Evolutionary conservation across 2,329 filamentous ascomycete genomes (phyloP).

Genomic region (Pseudocercospora vitis): DNA sequence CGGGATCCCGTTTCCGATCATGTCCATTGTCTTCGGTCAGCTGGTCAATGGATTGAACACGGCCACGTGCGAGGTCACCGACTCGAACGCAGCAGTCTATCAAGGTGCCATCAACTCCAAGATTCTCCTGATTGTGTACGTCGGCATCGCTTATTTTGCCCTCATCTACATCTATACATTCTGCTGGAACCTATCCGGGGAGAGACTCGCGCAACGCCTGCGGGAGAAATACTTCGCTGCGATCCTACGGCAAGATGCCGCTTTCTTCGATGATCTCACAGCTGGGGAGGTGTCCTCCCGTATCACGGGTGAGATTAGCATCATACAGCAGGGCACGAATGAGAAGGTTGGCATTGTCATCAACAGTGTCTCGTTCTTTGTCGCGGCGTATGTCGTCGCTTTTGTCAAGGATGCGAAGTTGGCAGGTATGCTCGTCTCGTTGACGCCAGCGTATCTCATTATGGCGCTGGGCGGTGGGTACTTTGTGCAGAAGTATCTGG

Average conservation of each 20-base stretch:
- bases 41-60: conserved; percentile 62
- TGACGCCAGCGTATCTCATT: conserved; percentile 63
- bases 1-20: conserved; percentile 63
- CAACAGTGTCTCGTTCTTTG: conserved; percentile 63
- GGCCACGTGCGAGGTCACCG: conserved; percentile 51
- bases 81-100: conserved; percentile 34
- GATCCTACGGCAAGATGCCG: conserved; percentile 61
- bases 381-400: conserved; percentile 66
- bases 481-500: conserved; percentile 55
- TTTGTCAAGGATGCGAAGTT: conserved; percentile 64
- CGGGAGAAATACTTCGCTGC: conserved; percentile 61
- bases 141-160: conserved; percentile 57
- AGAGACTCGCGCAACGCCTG: conserved; percentile 62
- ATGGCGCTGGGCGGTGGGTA: conserved; percentile 58
- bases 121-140: conserved; percentile 61
- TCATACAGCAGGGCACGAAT: conserved; percentile 66
- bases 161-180: conserved; percentile 63
- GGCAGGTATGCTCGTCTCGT: conserved; percentile 63
- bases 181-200: conserved; percentile 65
- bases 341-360: conserved; percentile 70
- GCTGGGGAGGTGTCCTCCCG: conserved; percentile 64
- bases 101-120: conserved; percentile 55
- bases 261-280: conserved; percentile 63
- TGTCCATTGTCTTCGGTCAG: conserved; percentile 64
- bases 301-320: conserved; percentile 65